These are phyloP conservation scores for Globisporangium recalcitrans DNA, from an alignment of 352 stramenopile genomes.

Conservation along the genomic window DNA sequence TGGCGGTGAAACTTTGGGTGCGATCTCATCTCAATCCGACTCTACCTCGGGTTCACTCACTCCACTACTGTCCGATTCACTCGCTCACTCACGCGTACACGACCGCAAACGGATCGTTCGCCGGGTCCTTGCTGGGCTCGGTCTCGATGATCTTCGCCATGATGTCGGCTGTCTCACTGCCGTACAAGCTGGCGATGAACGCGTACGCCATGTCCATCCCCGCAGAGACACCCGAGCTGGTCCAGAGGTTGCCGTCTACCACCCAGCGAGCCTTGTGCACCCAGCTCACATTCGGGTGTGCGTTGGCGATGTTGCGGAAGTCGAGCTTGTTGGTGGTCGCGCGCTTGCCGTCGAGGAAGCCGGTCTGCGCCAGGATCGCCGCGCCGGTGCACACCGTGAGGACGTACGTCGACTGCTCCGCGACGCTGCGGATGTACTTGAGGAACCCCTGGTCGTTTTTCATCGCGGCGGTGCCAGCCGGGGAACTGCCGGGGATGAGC, in stretches of 20 bases:
- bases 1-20: no score
- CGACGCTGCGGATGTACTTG: constrained; percentile 2
- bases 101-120: constrained; percentile 11
- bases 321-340: constrained; percentile 26
- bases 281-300: constrained; percentile 15
- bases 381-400: constrained; percentile 23
- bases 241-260: constrained; percentile 9
- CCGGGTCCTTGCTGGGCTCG: constrained; percentile 5
- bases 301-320: constrained; percentile 7
- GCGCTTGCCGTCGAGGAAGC: constrained; percentile 22
- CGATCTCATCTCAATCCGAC: no score
- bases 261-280: constrained; percentile 15
- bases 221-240: constrained; percentile 19
- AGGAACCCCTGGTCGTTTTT: constrained; percentile 6
- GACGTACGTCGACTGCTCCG: constrained; percentile 4
- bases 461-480: background rate
- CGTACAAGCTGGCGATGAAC: constrained; percentile 12
- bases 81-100: background rate
- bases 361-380: constrained; percentile 18
- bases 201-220: constrained; percentile 26
- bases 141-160: constrained; percentile 14
- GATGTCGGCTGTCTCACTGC: background rate
- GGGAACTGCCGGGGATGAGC: constrained; percentile 5
- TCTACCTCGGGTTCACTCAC: no score
- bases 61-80: no score